Evolutionary conservation across 1,139 yeast species (phyloP), one percentile per base, ranked within the genome.

Genomic region (Lodderomyces elongisporus): DNA sequence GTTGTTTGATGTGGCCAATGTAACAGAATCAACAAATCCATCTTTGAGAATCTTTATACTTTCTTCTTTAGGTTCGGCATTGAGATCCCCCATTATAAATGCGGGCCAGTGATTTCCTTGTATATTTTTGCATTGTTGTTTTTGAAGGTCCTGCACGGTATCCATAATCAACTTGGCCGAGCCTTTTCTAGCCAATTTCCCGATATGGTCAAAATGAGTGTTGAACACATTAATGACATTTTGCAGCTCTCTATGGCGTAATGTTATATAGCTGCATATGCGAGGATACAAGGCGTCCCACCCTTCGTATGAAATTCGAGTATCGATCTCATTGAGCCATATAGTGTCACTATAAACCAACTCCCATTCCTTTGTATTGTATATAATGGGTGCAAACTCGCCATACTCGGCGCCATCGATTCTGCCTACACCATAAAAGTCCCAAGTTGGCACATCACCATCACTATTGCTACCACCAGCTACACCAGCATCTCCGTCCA

Each of bases 201-300:
- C 83, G 29, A 56, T 47, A 42, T 76, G 79, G 47, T 77, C 83
- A 46, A 75, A 65, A 50, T 77, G 83, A 12, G 82, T 75, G 48
- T 74, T 73, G 53, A 70, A 72, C 17, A 74, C 62, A 41, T 74
- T 74, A 14, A 59, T 38, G 32, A 50, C 47, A 30, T 58, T 56
- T 3, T 47, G 50, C 1, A 62, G 51, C 1, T 38, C 36, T 26
- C 40, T 48, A 37, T 58, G 60, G 45, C 52, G 56, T 34, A 67
- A 55, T n/a, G 68, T 63, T 3, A 59, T 70, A 54, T 60, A 64
- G 4, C 76, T 62, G 18, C 61, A 65, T 17, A 74, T 69, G 32
- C 80, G 56, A 8, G 62, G 54, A 39, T 66, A 62, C 25, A 62
- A 64, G 4, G 80, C 80, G 47, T 75, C 80, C 80, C 80, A 75